These are phyloP conservation scores for Scytalidium sp. DNA, from an alignment of 2,329 filamentous ascomycete genomes.

Conservation along the genomic window DNA sequence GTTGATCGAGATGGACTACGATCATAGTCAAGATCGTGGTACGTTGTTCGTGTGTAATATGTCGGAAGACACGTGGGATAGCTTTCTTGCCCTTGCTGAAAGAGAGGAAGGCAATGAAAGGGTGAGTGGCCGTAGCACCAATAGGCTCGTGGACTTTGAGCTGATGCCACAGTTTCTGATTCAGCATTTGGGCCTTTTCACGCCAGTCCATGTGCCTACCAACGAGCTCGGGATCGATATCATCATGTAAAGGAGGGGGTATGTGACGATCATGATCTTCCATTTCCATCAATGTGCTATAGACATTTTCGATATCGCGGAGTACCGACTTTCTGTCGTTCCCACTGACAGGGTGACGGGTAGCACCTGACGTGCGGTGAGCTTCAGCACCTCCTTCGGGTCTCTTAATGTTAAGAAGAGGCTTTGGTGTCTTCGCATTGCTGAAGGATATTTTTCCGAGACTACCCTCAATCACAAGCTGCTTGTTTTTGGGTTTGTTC, in stretches of 20 bases:
- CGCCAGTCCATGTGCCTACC: slow-evolving; percentile 79
- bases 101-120: slow-evolving; percentile 93
- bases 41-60: slow-evolving; percentile 87
- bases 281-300: slow-evolving; percentile 84
- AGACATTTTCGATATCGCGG: slow-evolving; percentile 84
- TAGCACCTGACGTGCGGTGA: slow-evolving; percentile 47
- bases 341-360: slow-evolving; percentile 47
- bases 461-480: slow-evolving; percentile 93
- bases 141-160: slow-evolving; percentile 94
- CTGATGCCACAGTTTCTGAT: slow-evolving; percentile 76
- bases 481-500: slow-evolving; percentile 95
- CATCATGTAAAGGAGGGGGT: slow-evolving; percentile 61
- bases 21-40: slow-evolving; percentile 96
- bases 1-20: slow-evolving; percentile 83
- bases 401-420: slow-evolving; percentile 92
- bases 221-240: slow-evolving; percentile 64
- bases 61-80: slow-evolving; percentile 90
- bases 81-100: slow-evolving; percentile 96
- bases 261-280: slow-evolving; percentile 88
- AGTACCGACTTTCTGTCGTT: slow-evolving; percentile 81
- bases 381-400: slow-evolving; percentile 64
- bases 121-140: slow-evolving; percentile 72
- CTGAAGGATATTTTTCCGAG: slow-evolving; percentile 98
- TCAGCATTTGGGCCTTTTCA: slow-evolving; percentile 66
- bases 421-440: slow-evolving; percentile 96